Evolutionary conservation across 371 early-diverging fungal species (phyloP), one percentile per base, ranked within the genome.

Genomic region (Polyrhizophydium stewartii): DNA sequence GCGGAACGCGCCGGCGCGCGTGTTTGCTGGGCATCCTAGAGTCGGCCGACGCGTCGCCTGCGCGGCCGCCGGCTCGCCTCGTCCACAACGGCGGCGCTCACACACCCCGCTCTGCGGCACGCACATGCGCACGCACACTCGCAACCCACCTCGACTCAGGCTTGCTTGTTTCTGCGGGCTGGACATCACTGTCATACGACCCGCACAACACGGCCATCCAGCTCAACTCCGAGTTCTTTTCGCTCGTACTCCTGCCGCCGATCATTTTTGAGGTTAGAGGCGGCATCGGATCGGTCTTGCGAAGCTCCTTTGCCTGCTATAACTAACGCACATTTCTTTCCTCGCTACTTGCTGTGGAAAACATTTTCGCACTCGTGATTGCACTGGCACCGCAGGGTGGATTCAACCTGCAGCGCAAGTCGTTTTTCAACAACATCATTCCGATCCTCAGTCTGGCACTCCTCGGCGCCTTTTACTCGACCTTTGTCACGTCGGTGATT

Each of bases 251-350:
- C 3, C 71, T 83, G 2, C 83, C 83, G 2, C 83, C 83, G 24
- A 81, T 83, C 52, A 78, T 83, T 38, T 83, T 83, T 60, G 83
- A 79, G 73, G 76, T 75, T n/a, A n/a, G n/a, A n/a, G n/a, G 53
- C n/a, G 51, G 6, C 27, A 10, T 1, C 16, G 1, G 16, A 32
- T 55, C 16, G 51, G 12, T 17, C n/a, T 51, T 22, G 12, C 22
- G 31, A 9, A 12, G 10, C 7, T 33, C 24, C 17, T 33, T 7
- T 24, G 22, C 25, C 19, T 21, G 21, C 6, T 13, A 38, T 13
- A 60, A 6, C 33, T n/a, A 24, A 40, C 61, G 7, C 16, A 21
- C 17, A 13, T 47, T 60, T 61, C 32, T 17, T 17, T 9, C 16
- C 46, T 17, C 32, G 32, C 30, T 33, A 7, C n/a, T n/a, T n/a